Percentiles rank a stretch among this genome's conserved stretches.
These are phyloP conservation scores for Cucumis melo DNA, from an alignment of 306 rosid species.

Conservation along the genomic window DNA sequence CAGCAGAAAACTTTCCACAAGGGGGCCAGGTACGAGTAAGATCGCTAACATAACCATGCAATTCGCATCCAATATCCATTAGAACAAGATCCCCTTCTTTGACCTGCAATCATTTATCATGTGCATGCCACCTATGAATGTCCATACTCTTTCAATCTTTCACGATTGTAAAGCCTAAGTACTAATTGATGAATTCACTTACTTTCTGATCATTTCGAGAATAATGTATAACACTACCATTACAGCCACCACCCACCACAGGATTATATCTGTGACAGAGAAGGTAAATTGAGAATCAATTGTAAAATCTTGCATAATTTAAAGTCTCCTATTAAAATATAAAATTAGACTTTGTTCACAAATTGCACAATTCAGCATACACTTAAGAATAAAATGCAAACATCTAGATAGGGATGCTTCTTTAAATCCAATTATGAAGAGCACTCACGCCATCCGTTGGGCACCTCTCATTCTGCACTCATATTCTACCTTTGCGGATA, in stretches of 20 bases:
- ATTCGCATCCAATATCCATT: constrained; percentile 95
- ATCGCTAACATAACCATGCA: constrained; percentile 86
- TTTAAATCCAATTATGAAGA: constrained; percentile 13
- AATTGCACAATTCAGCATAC: neutral
- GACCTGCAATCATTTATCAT: constrained; percentile 33
- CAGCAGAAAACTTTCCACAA: constrained; percentile 71
- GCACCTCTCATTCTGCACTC: constrained; percentile 95
- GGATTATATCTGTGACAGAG: constrained; percentile 63
- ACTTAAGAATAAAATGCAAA: neutral
- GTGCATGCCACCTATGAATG: neutral
- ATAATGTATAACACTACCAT: constrained; percentile 81
- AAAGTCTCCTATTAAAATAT: neutral
- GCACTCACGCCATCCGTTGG: constrained; percentile 78
- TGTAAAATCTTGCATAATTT: constrained; percentile 4
- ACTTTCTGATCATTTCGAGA: constrained; percentile 88
- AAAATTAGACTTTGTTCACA: neutral
- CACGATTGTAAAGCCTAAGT: neutral
- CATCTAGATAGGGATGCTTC: neutral
- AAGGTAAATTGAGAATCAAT: constrained; percentile 9
- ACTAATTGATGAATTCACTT: constrained; percentile 10
- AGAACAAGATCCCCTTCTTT: constrained; percentile 81
- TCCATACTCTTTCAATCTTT: neutral
- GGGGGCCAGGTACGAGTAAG: constrained; percentile 98
- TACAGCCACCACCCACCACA: constrained; percentile 92
- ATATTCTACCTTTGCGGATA: constrained; percentile 83